Base-by-base conservation (phyloP, 768 basidiomycete species). In the Tremella yokohamensis region DNA sequence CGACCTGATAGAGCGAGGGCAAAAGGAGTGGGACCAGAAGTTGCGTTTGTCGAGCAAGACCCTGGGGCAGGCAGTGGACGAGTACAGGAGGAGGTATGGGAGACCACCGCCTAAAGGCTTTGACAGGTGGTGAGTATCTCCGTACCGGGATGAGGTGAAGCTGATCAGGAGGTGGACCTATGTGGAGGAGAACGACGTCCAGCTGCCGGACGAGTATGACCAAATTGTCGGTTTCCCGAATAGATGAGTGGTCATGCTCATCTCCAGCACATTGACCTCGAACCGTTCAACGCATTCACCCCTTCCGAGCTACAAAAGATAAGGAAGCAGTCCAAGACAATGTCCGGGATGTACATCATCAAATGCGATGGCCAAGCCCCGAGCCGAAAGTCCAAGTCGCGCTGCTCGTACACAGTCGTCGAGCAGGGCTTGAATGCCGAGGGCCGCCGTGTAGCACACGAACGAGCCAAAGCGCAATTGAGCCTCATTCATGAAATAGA, bases 71-170 rank as follows among this genome's bases (percentile, higher is more conserved):
- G 70, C 70, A 16, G 70, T 70, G 3, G 63, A 70, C 48, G 73
- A 74, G 58, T 74, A 74, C 54, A 37, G 68, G 25, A 66, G 66
- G 47, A 62, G 73, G 49, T 74, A 74, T 56, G 65, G 57, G 1
- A 55, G 70, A 29, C 24, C 60, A 22, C 73, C 73, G 9, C 73
- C 73, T 1, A 69, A 61, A 26, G 73, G 73, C 1, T 74, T 74
- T 51, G 73, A 74, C 29, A 49, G 58, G 20, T 74, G 70, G 70
- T 68, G 12, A 59, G 65, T 75, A 39, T 91, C 53, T n/a, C 22
- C 54, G 2, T 19, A 18, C 18, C 16, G 8, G 3, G 20, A 22
- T 39, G 13, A 13, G 11, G 12, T 34, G 16, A 18, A 50, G 40
- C 50, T 60, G 39, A 63, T 63, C 24, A 16, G 4, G 40, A 67